Percentiles rank a stretch among this genome's conserved stretches.
Evolutionary conservation across 2,329 filamentous ascomycete genomes (phyloP).

Genomic region (Arthroderma sp.): DNA sequence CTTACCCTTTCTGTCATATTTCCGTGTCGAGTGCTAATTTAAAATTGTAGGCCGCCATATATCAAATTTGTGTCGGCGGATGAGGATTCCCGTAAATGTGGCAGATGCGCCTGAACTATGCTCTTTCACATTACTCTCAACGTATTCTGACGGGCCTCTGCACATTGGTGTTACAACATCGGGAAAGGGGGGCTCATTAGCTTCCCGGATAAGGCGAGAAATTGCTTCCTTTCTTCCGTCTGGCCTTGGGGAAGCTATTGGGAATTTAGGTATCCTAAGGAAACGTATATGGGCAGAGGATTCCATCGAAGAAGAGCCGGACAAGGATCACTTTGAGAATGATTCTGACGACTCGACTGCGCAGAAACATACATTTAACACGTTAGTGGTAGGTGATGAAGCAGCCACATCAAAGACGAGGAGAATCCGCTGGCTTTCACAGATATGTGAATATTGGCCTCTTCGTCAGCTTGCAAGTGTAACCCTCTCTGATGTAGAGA

Average conservation of each 20-base stretch:
- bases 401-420: constrained; percentile 61
- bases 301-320: constrained; percentile 38
- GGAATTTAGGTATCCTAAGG: constrained; percentile 61
- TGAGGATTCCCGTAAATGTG: constrained; percentile 87
- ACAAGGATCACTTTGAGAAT: constrained; percentile 33
- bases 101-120: constrained; percentile 76
- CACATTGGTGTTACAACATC: constrained; percentile 95
- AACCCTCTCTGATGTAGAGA: constrained; percentile 64
- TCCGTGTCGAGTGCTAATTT: not conserved
- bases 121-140: constrained; percentile 80
- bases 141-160: constrained; percentile 76
- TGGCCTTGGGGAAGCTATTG: constrained; percentile 64
- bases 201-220: constrained; percentile 76
- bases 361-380: constrained; percentile 75
- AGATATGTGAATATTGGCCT: constrained; percentile 99
- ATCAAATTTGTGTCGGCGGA: constrained; percentile 59
- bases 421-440: constrained; percentile 81
- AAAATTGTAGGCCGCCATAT: constrained; percentile 48
- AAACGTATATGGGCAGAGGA: constrained; percentile 64
- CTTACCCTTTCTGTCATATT: not conserved
- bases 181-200: constrained; percentile 85
- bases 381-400: constrained; percentile 59
- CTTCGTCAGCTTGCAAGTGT: constrained; percentile 68
- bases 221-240: constrained; percentile 67
- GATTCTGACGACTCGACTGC: constrained; percentile 38